Evolutionary conservation across 2,329 filamentous ascomycete species (phyloP), one percentile per base, ranked within the genome.

Genomic region (Neophaeococcomyces aloes): DNA sequence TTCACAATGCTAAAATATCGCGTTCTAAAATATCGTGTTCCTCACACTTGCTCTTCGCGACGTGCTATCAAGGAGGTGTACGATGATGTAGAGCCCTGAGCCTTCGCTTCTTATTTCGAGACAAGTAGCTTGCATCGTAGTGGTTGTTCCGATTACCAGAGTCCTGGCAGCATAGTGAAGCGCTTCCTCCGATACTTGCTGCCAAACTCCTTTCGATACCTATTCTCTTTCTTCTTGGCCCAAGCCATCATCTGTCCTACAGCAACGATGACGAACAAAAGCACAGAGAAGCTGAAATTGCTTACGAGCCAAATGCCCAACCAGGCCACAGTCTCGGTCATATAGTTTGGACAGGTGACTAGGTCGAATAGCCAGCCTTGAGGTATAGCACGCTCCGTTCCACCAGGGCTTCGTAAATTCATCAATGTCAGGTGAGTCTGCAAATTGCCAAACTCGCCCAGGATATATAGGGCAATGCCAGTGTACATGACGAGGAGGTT

Each of bases 281-380:
- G 69, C 1, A 91, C 84, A 39, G 79, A 76, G 70, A 83, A 82
- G 66, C 81, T 88, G 47, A 68, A 49, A 57, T 85, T 81, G 56
- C 79, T 87, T 42, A 89, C 75, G 33, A 94, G 61, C 54, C 83
- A 81, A 44, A 96, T 72, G 19, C 87, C 88, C 23, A 84, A 56
- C 91, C 91, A 98, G 1, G 88, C 78, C 29, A 94, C 63, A 5
- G 84, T 73, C 61, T 98, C 91, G 56, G 93, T 96, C 70, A 94
- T 78, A 70, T 98, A 98, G 69, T 98, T 98, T 32, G 91, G 91
- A 68, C 88, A 94, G 10, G 91, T 98, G 41, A 98, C 89, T 29
- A 85, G 66, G 51, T 70, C 72, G 65, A 95, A 96, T 23, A 88
- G 86, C 46, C 89, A 78, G 19, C 91, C 91, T 45, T 71, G 71